These are phyloP conservation scores for Pseudocercospora musae DNA, from an alignment of 2,329 filamentous ascomycete genomes.

Conservation along the genomic window DNA sequence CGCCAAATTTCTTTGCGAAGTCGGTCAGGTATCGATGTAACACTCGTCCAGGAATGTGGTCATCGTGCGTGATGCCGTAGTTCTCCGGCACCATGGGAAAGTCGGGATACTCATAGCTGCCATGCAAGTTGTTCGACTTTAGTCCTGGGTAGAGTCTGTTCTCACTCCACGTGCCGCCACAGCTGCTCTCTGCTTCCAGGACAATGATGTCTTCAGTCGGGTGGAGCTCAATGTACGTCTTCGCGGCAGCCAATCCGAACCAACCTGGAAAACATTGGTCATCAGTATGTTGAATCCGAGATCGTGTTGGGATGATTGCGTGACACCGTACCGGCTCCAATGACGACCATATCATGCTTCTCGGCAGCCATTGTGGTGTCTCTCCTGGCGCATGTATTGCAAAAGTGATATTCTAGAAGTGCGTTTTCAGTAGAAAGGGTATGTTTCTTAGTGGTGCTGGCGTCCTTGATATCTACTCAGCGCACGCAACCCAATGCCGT, in stretches of 20 bases:
- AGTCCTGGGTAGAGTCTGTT: slow-evolving; percentile 62
- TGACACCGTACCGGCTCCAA: slow-evolving; percentile 47
- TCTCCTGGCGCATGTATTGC: not conserved
- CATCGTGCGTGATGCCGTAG: slow-evolving; percentile 47
- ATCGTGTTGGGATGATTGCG: not conserved
- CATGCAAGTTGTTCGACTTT: slow-evolving; percentile 70
- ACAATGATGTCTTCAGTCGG: slow-evolving; percentile 41
- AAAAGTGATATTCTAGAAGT: not conserved
- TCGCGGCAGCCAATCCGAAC: slow-evolving; percentile 48
- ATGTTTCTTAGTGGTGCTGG: slow-evolving; percentile 1
- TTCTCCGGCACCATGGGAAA: slow-evolving; percentile 59
- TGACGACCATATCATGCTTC: slow-evolving; percentile 36
- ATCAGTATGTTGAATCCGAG: slow-evolving; percentile 6
- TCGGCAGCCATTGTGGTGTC: slow-evolving; percentile 15
- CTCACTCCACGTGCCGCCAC: slow-evolving; percentile 68
- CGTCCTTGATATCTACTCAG: slow-evolving; percentile 11
- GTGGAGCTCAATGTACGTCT: slow-evolving; percentile 47
- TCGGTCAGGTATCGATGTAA: slow-evolving; percentile 30
- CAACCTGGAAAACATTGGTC: slow-evolving; percentile 31
- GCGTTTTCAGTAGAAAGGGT: not conserved
- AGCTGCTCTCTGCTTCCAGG: slow-evolving; percentile 39
- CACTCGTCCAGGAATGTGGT: slow-evolving; percentile 46
- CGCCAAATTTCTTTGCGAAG: slow-evolving; percentile 53
- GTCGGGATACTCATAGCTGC: slow-evolving; percentile 70
- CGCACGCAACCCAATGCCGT: slow-evolving; percentile 4